Evolutionary conservation across 768 basidiomycete genomes (phyloP).

Genomic region (Tricholoma matsutake): DNA sequence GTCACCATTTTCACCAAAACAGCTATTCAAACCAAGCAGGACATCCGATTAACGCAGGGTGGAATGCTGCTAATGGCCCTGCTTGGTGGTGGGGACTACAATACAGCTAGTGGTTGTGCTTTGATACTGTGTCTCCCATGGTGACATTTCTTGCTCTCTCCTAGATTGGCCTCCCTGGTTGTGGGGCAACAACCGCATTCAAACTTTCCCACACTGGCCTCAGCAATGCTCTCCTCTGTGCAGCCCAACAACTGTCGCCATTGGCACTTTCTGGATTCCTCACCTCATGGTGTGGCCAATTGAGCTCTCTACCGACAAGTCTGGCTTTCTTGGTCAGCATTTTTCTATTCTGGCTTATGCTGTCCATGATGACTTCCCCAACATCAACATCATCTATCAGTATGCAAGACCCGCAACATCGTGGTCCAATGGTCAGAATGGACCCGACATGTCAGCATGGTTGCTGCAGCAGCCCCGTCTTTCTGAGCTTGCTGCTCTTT

Average conservation of each 20-base stretch:
- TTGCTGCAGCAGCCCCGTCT: not conserved
- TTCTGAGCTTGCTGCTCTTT: not conserved
- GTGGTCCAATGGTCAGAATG: not conserved
- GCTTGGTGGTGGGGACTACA: constrained; percentile 66
- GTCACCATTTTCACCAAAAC: constrained; percentile 2
- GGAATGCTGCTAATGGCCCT: constrained; percentile 61
- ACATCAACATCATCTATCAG: not conserved
- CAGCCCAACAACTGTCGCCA: not conserved
- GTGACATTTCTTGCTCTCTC: not conserved
- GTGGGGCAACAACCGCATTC: constrained; percentile 50
- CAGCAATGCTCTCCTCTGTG: constrained; percentile 42
- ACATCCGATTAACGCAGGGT: constrained; percentile 16
- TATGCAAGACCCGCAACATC: too few relatives aligned
- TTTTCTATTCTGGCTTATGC: not conserved
- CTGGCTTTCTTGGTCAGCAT: not conserved
- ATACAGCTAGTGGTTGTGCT: constrained; percentile 41
- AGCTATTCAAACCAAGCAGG: not conserved
- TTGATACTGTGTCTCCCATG: too few relatives aligned
- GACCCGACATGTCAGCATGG: not conserved
- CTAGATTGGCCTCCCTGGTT: constrained; percentile 34
- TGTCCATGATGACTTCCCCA: constrained; percentile 7
- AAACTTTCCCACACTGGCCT: constrained; percentile 59
- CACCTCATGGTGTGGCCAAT: constrained; percentile 3
- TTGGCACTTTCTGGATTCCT: constrained; percentile 4
- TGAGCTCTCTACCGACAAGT: constrained; percentile 12